A percentile compares a stretch with the other conserved stretches of the same genome.
These are phyloP conservation scores for Pseudocercospora musae DNA, from an alignment of 2,329 filamentous ascomycete species.

Conservation along the genomic window DNA sequence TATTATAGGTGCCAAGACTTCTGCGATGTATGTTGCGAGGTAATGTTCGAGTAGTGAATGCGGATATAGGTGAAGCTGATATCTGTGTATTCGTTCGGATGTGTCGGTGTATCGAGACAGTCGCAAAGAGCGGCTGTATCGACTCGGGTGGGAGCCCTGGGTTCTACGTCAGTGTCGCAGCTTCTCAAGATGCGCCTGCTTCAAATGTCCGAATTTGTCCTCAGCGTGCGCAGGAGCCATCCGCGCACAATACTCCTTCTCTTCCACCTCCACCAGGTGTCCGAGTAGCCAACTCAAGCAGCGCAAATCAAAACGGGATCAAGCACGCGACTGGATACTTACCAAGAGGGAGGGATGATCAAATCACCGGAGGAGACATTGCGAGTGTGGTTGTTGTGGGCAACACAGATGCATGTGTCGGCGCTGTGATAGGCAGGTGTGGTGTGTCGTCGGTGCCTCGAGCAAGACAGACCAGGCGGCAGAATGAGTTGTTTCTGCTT, in stretches of 20 bases:
- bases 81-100: background rate
- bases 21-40: background rate
- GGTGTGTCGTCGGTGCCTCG: background rate
- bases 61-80: background rate
- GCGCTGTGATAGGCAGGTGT: background rate
- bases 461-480: constrained; percentile 4
- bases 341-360: constrained; percentile 13
- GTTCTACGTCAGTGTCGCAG: background rate
- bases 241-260: background rate
- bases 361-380: constrained; percentile 20
- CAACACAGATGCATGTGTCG: constrained; percentile 14
- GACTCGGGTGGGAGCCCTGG: background rate
- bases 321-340: constrained; percentile 1
- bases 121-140: background rate
- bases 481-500: background rate
- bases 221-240: background rate
- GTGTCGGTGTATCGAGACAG: background rate
- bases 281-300: background rate
- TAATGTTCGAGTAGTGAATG: background rate
- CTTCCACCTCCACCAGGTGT: background rate
- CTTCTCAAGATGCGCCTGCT: background rate
- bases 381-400: constrained; percentile 13
- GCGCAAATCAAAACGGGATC: background rate
- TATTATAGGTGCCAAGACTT: too few relatives aligned
- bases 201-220: background rate